Percentiles rank a stretch among this genome's conserved stretches.
Evolutionary conservation across 2,329 filamentous ascomycete species (phyloP).

Genomic region (Neofusicoccum sp.): DNA sequence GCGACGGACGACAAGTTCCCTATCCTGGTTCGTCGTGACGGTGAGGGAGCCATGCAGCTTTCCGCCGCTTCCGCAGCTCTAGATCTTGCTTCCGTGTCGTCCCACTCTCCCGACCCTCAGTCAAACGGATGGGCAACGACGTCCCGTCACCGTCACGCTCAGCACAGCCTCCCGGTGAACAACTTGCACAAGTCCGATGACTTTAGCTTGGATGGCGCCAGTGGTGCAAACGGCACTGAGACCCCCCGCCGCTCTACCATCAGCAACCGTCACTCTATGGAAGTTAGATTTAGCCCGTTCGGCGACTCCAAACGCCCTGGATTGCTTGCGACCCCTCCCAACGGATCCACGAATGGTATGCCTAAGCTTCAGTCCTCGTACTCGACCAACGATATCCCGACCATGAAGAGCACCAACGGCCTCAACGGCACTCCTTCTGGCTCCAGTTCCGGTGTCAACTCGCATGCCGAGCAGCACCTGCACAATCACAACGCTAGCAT

Average conservation of each 20-base stretch:
- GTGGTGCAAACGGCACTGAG: constrained; percentile 29
- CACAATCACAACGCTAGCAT: constrained; percentile 78
- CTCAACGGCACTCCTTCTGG: constrained; percentile 38
- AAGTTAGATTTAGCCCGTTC: constrained; percentile 42
- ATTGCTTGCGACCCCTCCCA: constrained; percentile 59
- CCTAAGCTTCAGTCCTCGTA: constrained; percentile 84
- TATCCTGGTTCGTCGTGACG: constrained; percentile 67
- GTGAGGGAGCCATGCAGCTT: constrained; percentile 59
- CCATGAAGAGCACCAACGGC: constrained; percentile 68
- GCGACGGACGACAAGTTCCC: constrained; percentile 83
- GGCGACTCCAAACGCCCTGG: constrained; percentile 46
- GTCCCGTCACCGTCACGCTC: constrained; percentile 64
- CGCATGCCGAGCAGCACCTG: constrained; percentile 57
- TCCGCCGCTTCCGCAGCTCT: constrained; percentile 78
- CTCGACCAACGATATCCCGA: constrained; percentile 85
- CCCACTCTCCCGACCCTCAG: constrained; percentile 59
- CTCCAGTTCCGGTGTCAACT: constrained; percentile 37
- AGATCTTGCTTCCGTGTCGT: constrained; percentile 72
- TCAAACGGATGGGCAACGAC: constrained; percentile 53
- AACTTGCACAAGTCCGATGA: constrained; percentile 45
- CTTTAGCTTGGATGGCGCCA: constrained; percentile 22
- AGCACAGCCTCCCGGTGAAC: constrained; percentile 60
- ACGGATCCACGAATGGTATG: constrained; percentile 55
- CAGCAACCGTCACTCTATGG: constrained; percentile 48
- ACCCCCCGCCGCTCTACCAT: constrained; percentile 27